These are phyloP conservation scores for Plasmodium yoelii DNA, from an alignment of 169 alveolate species.

Conservation along the genomic window DNA sequence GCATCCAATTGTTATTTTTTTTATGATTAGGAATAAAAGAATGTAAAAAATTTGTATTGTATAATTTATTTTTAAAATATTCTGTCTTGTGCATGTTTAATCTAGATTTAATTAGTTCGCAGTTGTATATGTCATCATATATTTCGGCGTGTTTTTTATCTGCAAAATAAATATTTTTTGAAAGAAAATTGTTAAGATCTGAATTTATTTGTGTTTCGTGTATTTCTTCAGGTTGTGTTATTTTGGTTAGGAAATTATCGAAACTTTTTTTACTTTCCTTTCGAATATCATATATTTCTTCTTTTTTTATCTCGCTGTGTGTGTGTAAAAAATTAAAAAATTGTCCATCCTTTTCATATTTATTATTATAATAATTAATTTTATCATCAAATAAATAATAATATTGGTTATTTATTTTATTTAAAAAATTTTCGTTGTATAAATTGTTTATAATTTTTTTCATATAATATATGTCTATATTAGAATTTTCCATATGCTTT, in stretches of 20 bases:
- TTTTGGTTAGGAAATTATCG: background rate
- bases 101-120: constrained; percentile 50
- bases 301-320: background rate
- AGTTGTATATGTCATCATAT: constrained; percentile 60
- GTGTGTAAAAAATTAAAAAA: background rate
- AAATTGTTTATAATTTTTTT: constrained; percentile 54
- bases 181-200: background rate
- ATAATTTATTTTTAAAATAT: constrained; percentile 17
- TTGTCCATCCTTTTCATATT: background rate
- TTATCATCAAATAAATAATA: constrained; percentile 7
- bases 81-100: constrained; percentile 1
- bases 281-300: too few species aligned
- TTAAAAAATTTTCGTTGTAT: constrained; percentile 51
- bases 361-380: background rate
- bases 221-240: background rate
- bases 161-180: background rate
- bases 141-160: constrained; percentile 10
- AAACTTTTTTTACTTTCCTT: too few species aligned
- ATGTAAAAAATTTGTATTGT: background rate
- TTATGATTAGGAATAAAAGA: background rate
- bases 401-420: constrained; percentile 25
- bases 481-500: constrained; percentile 25
- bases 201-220: background rate
- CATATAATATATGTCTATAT: constrained; percentile 56
- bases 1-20: background rate